A percentile compares a stretch with the other conserved stretches of the same genome.
Conservation (phyloP, 805 yeast genomes). For the Clavispora santaluciae region DNA sequence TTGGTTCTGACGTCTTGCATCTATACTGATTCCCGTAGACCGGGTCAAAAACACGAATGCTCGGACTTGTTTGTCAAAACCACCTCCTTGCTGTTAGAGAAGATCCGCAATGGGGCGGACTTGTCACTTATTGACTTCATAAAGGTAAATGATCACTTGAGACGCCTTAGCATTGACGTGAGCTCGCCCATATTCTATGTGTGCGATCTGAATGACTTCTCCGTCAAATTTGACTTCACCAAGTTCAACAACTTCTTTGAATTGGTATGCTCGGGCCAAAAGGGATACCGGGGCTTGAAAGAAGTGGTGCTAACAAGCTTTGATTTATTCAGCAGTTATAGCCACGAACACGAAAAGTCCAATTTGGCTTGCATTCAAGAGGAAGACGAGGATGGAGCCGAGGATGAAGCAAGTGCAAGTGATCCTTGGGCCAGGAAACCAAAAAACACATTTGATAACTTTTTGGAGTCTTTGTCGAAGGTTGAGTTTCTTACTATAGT, state of each 20-base stretch:
- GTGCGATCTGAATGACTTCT: slow-evolving; percentile 8
- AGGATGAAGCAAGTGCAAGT: slow-evolving; percentile 9
- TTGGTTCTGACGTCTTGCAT: slow-evolving; percentile 12
- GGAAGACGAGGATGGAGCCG: slow-evolving; percentile 4
- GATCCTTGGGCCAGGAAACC: slow-evolving; percentile 19
- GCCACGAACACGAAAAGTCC: slow-evolving; percentile 13
- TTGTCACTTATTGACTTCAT: slow-evolving; percentile 46
- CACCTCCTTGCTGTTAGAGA: slow-evolving; percentile 29
- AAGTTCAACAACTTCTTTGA: slow-evolving; percentile 24
- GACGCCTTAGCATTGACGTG: slow-evolving; percentile 42
- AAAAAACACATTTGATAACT: slow-evolving; percentile 19
- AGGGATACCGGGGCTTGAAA: slow-evolving; percentile 25
- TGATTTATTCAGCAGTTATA: slow-evolving; percentile 21
- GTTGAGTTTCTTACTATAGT: slow-evolving; percentile 21
- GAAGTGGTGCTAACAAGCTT: slow-evolving; percentile 28
- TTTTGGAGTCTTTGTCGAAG: slow-evolving; percentile 18
- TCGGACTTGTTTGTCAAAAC: slow-evolving; percentile 40
- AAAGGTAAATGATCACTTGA: slow-evolving; percentile 30
- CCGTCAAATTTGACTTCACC: slow-evolving; percentile 26
- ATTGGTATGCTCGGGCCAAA: slow-evolving; percentile 31
- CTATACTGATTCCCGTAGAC: slow-evolving; percentile 11
- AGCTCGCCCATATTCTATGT: slow-evolving; percentile 42
- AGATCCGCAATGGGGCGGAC: slow-evolving; percentile 41
- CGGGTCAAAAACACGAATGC: slow-evolving; percentile 8
- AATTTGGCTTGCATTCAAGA: background rate